Evolutionary conservation across 306 rosid species (phyloP), one percentile per base, ranked within the genome.

Genomic region (Castanopsis chinensis): DNA sequence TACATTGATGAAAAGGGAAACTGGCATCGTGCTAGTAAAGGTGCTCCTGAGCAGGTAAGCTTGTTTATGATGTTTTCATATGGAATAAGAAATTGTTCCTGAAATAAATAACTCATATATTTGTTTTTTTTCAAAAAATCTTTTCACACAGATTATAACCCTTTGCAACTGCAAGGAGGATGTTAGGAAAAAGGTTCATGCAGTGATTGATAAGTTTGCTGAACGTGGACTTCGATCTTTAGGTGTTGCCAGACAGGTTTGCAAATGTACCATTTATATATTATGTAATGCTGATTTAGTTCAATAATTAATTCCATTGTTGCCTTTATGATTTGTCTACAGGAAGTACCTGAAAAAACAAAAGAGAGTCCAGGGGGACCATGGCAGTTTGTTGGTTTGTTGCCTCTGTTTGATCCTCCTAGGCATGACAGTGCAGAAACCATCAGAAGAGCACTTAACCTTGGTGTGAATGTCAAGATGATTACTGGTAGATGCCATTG

Each of bases 381-480:
- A 20, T 96, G 99, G 99, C 92, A 96, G 75, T 90, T 96, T 79
- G 91, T 96, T 86, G 99, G 93, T 33, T 73, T 96, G 80, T 89
- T 96, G 79, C 96, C 99, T 7, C 86, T 96, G 6, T 96, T 96
- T 86, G 99, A 96, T 83, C 99, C 99, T 85, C 99, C 99, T 17
- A 88, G 99, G 85, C 99, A 96, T 35, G 99, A 96, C 79, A 96
- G 99, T 88, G 99, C 99, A 52, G 99, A 96, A 87, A 96, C 99
- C 83, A 96, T 96, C 68, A 89, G 93, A 85, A 91, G 98, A 84
- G 99, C 99, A 74, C 88, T 96, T 71, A 87, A 96, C 83, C 99
- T 96, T n/a, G 99, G 99, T 55, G 99, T 96, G 80, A 96, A 96
- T 81, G 99, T 96, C 49, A 96, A 96, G 86, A 96, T 96, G 99